Percentiles rank a stretch among this genome's conserved stretches.
Conservation (phyloP, 2,329 filamentous ascomycete genomes). For the Talaromyces sp. region DNA sequence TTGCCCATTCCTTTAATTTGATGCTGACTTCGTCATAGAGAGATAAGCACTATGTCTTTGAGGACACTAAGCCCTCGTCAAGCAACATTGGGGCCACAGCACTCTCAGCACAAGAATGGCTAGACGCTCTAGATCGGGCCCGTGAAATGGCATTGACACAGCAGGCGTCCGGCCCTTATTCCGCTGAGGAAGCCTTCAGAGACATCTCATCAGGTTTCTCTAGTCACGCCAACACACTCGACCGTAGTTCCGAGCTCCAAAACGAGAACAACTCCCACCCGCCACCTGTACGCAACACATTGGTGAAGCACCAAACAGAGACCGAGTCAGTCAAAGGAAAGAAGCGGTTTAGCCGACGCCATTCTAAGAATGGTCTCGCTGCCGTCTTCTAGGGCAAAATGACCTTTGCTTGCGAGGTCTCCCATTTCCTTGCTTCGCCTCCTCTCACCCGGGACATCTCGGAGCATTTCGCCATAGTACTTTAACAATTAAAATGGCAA, state of each 20-base stretch:
- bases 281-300: conserved; percentile 49
- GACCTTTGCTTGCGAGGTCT: neutral
- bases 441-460: neutral
- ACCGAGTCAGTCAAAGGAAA: conserved; percentile 60
- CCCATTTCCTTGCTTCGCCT: neutral
- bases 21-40: conserved; percentile 58
- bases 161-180: conserved; percentile 67
- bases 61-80: conserved; percentile 78
- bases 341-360: conserved; percentile 82
- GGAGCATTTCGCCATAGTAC: neutral
- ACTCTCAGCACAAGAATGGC: conserved; percentile 83
- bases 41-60: conserved; percentile 89
- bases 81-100: conserved; percentile 65
- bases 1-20: conserved; percentile 9
- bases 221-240: conserved; percentile 58
- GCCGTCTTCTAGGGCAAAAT: conserved; percentile 70
- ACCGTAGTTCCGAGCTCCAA: conserved; percentile 44
- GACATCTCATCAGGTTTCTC: conserved; percentile 73
- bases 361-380: conserved; percentile 91
- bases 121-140: conserved; percentile 83
- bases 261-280: conserved; percentile 36
- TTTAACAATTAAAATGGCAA: neutral
- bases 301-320: conserved; percentile 51
- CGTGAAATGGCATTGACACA: conserved; percentile 81
- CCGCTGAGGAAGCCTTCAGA: conserved; percentile 66